phyloP scores from a whole-genome alignment of 352 stramenopile genomes.

The Globisporangium abappressorium region DNA sequence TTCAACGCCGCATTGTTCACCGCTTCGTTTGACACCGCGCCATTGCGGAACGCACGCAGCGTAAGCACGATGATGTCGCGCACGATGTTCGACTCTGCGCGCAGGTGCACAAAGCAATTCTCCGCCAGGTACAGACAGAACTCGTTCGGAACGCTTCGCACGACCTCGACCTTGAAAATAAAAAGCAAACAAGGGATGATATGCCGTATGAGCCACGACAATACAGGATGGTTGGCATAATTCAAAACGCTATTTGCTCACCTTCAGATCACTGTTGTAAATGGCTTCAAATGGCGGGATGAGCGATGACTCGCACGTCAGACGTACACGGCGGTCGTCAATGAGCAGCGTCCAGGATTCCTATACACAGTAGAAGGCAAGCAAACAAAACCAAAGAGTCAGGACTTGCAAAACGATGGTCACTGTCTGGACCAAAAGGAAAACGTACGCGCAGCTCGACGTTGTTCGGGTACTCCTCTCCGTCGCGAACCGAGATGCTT shows the following conservation, averaged over 20 bases:
- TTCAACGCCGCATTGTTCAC: slow-evolving; percentile 42
- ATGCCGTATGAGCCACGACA: neutral
- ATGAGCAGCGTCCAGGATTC: slow-evolving; percentile 84
- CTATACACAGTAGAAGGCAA: slow-evolving; percentile 20
- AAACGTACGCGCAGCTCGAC: slow-evolving; percentile 56
- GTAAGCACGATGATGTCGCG: slow-evolving; percentile 85
- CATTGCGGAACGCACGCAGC: slow-evolving; percentile 67
- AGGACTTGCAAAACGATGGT: neutral
- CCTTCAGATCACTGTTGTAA: slow-evolving; percentile 68
- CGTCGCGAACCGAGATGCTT: slow-evolving; percentile 56
- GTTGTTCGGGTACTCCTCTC: slow-evolving; percentile 53
- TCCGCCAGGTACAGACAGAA: slow-evolving; percentile 60
- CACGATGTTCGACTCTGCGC: slow-evolving; percentile 66
- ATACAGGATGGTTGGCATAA: slow-evolving; percentile 6
- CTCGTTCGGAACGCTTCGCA: slow-evolving; percentile 50
- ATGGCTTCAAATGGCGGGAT: slow-evolving; percentile 76
- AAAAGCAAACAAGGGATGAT: neutral
- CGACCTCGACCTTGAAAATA: slow-evolving; percentile 42
- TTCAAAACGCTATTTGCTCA: slow-evolving; percentile 14
- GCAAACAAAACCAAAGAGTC: neutral
- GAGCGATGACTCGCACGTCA: slow-evolving; percentile 81
- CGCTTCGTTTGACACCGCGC: slow-evolving; percentile 45
- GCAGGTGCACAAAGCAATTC: slow-evolving; percentile 64
- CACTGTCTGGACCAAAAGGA: neutral
- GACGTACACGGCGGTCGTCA: slow-evolving; percentile 66